Evolutionary conservation across 305 asterid species (phyloP), one percentile per base, ranked within the genome.

Genomic region (Rubia balearica): DNA sequence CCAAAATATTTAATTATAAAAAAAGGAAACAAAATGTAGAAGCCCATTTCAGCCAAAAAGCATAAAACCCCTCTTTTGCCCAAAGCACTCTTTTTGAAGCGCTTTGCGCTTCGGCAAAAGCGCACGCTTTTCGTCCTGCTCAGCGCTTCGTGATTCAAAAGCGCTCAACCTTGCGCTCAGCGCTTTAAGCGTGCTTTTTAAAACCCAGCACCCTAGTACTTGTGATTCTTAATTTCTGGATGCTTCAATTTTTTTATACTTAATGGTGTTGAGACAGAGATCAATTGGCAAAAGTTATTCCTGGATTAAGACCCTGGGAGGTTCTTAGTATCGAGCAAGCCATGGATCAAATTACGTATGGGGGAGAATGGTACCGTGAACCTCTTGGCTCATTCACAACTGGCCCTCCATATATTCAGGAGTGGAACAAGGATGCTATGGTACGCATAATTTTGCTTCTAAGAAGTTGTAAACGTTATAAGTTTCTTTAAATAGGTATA

Each of bases 231-330:
- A 24, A 1, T 30, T 59, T 22, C 33, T 8, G 22, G 7, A 22
- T 24, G 46, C 61, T 30, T 6, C 63, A 13, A 7, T 48, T 43
- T 55, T n/a, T 69, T 8, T 48, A 41, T 51, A 69, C 30, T 42
- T 41, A 21, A 57, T 68, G 67, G 73, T 68, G 74, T 63, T 68
- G 80, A 76, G 73, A 64, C 86, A 90, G 97, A 85, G 71, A 75
- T 17, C 77, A 84, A 72, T 71, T 93, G 79, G 85, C 84, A 1
- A 78, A 89, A 76, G 24, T 88, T 22, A 90, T 93, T 72, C 98
- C 97, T 4, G 96, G 89, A 55, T 76, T 93, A 83, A 88, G 98
- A 85, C 98, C 98, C 6, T 93, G 96, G 97, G 98, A 90, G 84
- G 97, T 93, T 73, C 84, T 93, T 27, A 93, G 98, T 74, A 76